Conservation (phyloP, 192 early-diverging fungal genomes). For the Backusella tuberculispora region DNA sequence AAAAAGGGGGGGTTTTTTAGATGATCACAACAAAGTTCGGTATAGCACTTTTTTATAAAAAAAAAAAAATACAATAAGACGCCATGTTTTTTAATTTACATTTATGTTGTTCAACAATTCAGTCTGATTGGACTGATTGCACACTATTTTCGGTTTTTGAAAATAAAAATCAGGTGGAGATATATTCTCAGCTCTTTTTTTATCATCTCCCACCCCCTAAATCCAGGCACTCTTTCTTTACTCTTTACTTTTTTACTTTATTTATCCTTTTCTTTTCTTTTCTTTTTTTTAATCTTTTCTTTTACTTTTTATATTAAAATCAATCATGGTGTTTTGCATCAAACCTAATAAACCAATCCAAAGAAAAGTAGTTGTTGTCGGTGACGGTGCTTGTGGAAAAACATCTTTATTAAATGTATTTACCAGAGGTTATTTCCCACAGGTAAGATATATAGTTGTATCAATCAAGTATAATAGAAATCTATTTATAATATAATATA, state of each 20-base stretch:
- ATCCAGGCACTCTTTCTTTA: no score
- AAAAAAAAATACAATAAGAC: no score
- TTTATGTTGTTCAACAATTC: background rate
- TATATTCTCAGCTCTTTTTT: background rate
- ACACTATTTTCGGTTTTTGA: background rate
- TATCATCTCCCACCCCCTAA: background rate
- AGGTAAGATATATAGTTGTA: constrained; percentile 58
- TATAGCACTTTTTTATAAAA: background rate
- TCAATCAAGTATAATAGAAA: background rate
- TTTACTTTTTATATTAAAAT: background rate
- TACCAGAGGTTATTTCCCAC: constrained; percentile 79
- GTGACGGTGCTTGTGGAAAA: constrained; percentile 85
- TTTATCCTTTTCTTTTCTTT: background rate
- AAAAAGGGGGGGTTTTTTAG: constrained; percentile 1
- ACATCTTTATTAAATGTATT: constrained; percentile 78
- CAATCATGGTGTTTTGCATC: constrained; percentile 23
- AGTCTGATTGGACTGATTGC: background rate
- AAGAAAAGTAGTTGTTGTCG: constrained; percentile 46
- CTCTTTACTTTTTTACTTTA: no score
- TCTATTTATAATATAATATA: background rate
- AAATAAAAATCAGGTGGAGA: constrained; percentile 8
- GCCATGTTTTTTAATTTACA: constrained; percentile 10
- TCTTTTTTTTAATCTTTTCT: background rate
- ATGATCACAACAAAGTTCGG: background rate
- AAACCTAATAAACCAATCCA: constrained; percentile 25